Evolutionary conservation across 805 yeast species (phyloP).

Genomic region (Lachancea fermentati): DNA sequence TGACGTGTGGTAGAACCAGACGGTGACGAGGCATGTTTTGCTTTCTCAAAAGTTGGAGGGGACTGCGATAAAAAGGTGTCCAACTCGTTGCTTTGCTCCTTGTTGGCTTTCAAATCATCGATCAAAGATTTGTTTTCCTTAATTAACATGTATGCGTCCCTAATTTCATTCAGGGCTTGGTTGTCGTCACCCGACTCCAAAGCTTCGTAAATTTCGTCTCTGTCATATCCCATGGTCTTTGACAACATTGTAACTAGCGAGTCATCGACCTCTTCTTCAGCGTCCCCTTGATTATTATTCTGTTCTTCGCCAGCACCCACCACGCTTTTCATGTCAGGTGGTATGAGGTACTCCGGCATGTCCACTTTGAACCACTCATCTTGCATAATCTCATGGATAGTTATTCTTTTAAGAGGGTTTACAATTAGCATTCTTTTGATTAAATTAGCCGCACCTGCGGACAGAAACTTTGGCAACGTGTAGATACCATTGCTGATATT

Average conservation of each 20-base stretch:
- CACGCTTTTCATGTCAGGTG: conserved; percentile 31
- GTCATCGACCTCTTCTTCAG: conserved; percentile 52
- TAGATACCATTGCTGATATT: conserved; percentile 91
- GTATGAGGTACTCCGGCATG: conserved; percentile 72
- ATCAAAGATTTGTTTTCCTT: conserved; percentile 71
- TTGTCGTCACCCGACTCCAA: conserved; percentile 42
- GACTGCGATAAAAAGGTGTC: conserved; percentile 56
- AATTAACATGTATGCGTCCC: conserved; percentile 81
- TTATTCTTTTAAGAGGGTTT: conserved; percentile 87
- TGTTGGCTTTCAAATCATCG: conserved; percentile 51
- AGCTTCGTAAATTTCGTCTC: conserved; percentile 75
- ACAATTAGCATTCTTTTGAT: conserved; percentile 90
- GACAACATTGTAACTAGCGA: conserved; percentile 69
- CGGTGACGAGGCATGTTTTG: conserved; percentile 5
- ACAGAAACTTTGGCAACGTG: conserved; percentile 79
- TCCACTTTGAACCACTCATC: conserved; percentile 89
- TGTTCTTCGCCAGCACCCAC: conserved; percentile 19
- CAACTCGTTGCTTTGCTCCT: conserved; percentile 40
- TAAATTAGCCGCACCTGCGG: conserved; percentile 77
- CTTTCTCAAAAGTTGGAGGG: conserved; percentile 46
- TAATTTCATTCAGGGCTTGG: conserved; percentile 62
- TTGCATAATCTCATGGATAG: conserved; percentile 85
- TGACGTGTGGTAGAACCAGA: conserved; percentile 7
- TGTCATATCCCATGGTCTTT: conserved; percentile 83
- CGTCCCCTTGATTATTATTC: conserved; percentile 9